These are phyloP conservation scores for Arthrobotrys iridis DNA, from an alignment of 2,329 filamentous ascomycete genomes.

Conservation along the genomic window DNA sequence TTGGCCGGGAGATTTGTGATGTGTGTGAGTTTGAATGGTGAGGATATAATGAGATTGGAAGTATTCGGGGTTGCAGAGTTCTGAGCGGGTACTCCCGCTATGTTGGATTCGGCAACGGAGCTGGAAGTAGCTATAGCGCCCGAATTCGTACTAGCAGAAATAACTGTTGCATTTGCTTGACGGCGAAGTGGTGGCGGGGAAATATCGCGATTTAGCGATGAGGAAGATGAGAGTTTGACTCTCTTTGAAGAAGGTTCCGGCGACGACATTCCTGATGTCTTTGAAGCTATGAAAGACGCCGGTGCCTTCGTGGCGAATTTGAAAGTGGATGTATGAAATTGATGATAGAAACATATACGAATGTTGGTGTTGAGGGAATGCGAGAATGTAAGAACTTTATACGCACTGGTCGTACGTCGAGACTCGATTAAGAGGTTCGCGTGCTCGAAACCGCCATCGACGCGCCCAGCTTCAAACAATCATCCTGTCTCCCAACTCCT, in stretches of 20 bases:
- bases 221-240: slow-evolving; percentile 21
- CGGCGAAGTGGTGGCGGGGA: slow-evolving; percentile 50
- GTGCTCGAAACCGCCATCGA: neutral
- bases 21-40: slow-evolving; percentile 77
- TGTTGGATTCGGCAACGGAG: neutral
- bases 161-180: neutral
- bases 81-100: no score
- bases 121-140: neutral
- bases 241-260: slow-evolving; percentile 31
- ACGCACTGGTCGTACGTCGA: neutral
- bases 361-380: no score
- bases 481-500: neutral
- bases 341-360: neutral
- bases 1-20: slow-evolving; percentile 71
- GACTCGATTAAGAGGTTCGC: neutral
- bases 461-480: neutral
- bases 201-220: slow-evolving; percentile 40
- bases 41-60: slow-evolving; percentile 62
- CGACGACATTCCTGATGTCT: slow-evolving; percentile 1
- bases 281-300: neutral
- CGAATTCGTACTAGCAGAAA: neutral
- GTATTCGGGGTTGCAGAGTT: neutral
- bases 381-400: no score
- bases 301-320: neutral
- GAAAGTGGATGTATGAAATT: neutral